Evolutionary conservation across 75 land plant species (phyloP).

Genomic region (Cunninghamia lanceolata): DNA sequence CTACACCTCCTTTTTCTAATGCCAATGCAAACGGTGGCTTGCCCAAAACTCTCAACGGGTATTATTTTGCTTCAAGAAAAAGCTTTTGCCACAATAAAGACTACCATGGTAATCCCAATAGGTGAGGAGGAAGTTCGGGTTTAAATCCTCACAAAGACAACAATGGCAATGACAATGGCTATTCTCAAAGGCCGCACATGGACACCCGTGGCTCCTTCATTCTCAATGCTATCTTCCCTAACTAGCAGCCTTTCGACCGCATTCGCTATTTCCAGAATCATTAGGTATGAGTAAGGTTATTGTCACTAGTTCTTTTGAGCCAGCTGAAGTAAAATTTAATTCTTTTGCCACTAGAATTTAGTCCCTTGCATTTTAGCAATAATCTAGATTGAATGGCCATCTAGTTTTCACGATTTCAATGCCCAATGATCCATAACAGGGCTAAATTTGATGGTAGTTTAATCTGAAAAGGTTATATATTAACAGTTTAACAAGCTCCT

Average conservation of each 20-base stretch:
- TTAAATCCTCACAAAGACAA: constrained; percentile 1
- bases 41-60: too few species aligned
- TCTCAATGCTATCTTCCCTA: constrained; percentile 42
- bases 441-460: background rate
- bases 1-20: too few species aligned
- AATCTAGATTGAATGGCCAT: too few species aligned
- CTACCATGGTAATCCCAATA: too few species aligned
- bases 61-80: too few species aligned
- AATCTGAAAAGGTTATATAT: too few species aligned
- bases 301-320: background rate
- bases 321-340: background rate
- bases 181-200: background rate
- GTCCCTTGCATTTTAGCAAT: too few species aligned
- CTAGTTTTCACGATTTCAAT: too few species aligned
- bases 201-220: constrained; percentile 10
- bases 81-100: too few species aligned
- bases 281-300: constrained; percentile 32
- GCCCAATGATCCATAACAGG: background rate
- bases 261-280: constrained; percentile 40
- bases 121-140: constrained; percentile 2
- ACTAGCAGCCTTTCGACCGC: constrained; percentile 72
- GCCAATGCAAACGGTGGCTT: too few species aligned
- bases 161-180: constrained; percentile 14
- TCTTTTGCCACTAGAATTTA: background rate
- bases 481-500: constrained; percentile 61